phyloP scores from a whole-genome alignment of 176 grass and related monocot species.

The Triticum monococcum region DNA sequence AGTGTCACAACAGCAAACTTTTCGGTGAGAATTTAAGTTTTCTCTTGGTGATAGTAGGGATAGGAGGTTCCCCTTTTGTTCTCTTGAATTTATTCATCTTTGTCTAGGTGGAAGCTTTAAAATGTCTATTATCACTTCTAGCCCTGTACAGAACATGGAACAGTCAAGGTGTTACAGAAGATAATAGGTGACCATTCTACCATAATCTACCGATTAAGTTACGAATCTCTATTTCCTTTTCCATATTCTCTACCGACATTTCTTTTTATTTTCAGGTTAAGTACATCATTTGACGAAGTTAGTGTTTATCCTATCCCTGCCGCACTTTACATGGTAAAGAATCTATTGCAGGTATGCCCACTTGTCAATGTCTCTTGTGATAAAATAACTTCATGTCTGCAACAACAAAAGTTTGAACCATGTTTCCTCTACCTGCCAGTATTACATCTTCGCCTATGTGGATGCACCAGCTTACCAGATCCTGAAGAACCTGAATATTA shows the following conservation, averaged over 20 bases:
- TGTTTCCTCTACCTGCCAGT: slow-evolving; percentile 47
- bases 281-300: slow-evolving; percentile 77
- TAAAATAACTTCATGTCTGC: background rate
- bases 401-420: slow-evolving; percentile 6
- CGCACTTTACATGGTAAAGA: slow-evolving; percentile 80
- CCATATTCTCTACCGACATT: background rate
- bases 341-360: slow-evolving; percentile 75
- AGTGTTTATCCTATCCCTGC: slow-evolving; percentile 87
- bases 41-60: background rate
- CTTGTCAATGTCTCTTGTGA: background rate
- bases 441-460: slow-evolving; percentile 96
- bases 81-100: slow-evolving; percentile 20
- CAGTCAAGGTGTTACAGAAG: slow-evolving; percentile 72
- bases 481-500: slow-evolving; percentile 96
- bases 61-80: background rate
- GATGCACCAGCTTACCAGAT: slow-evolving; percentile 95
- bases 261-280: slow-evolving; percentile 59
- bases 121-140: slow-evolving; percentile 72
- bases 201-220: background rate
- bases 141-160: slow-evolving; percentile 77
- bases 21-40: slow-evolving; percentile 51
- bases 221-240: background rate
- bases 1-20: slow-evolving; percentile 98
- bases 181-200: slow-evolving; percentile 61
- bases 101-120: slow-evolving; percentile 82